Evolutionary conservation across 2,329 filamentous ascomycete species (phyloP), one percentile per base, ranked within the genome.

Genomic region (Karstenula rhodostoma): DNA sequence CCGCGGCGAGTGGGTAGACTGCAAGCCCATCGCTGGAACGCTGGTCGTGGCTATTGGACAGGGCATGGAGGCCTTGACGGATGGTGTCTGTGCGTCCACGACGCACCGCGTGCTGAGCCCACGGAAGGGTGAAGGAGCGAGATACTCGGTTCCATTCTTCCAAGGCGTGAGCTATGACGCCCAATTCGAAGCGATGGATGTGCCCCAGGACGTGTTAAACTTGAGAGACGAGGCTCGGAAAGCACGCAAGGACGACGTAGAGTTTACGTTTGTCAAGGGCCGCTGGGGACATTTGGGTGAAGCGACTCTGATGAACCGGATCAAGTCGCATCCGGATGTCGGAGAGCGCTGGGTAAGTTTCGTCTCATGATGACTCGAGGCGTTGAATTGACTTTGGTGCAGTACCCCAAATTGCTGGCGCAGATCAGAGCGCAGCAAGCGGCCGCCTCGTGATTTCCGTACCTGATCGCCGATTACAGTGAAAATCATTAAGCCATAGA

Each of bases 11-110:
- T 96, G 93, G 93, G 89, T 96, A 69, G 91, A 94, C 78, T 93
- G 89, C 73, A 88, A 90, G 66, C 93, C 93, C 0, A 83, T 93
- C 33, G 80, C 84, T 22, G 90, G 90, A 1, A 95, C 93, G 50
- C 84, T 96, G 4, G 93, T 96, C 1, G 92, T 96, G 1, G 92
- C 92, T 9, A 93, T 96, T 68, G 93, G 93, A 0, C 93, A 96
- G 78, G 93, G 91, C 0, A 85, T 96, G 70, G 93, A 96, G 81
- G 93, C 93, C 4, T 79, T 96, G 66, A 96, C 93, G 22, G 87
- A 87, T 63, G 93, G 93, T 33, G 92, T 95, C 2, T 95, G 92
- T 75, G 88, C 90, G 65, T 81, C 87, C 63, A 96, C 93, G 2
- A 95, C 92, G 43, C 93, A 96, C 77, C 85, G 92, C 10, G 93